Evolutionary conservation across 192 early-diverging fungal genomes (phyloP), one percentile per base, ranked within the genome.

Genomic region (Dimargaris xerosporica): DNA sequence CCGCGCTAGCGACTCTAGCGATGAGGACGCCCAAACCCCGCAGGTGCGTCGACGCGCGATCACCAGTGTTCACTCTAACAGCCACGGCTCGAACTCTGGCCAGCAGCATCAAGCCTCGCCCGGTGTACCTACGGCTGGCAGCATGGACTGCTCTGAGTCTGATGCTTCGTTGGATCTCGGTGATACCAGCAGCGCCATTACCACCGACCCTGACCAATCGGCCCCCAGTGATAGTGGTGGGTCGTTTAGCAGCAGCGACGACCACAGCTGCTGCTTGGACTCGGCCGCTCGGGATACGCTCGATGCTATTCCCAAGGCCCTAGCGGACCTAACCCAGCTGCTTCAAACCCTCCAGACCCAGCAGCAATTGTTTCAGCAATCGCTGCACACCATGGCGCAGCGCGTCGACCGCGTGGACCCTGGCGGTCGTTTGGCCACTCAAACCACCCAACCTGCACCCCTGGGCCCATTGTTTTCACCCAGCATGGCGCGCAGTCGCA

Each of bases 351-450:
- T 52, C 23, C 50, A 52, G 50, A 19, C 21, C 21, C 21, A 21
- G 19, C 50, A 52, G 50, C 50, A 52, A 3, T 52, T n/a, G 50
- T 19, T 52, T 2, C 50, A 52, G 28, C 50, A 52, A 52, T 52
- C 50, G 9, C 19, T 52, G 1, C 28, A 26, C 7, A 52, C 50
- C 50, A 52, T 52, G 50, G 28, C 21, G 23, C 50, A 52, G 50
- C 50, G 50, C 60, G 28, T 44, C 34, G 34, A 39, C 34, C 34
- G 34, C 34, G 34, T 39, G 34, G 34, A 39, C 34, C 34, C 34
- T 7, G 2, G 34, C 7, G 34, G 34, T 39, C 34, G 34, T 39
- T 5, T 39, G 7, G 34, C 34, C 34, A 7, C 34, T 7, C 34
- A 39, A 39, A 39, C 34, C 34, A 39, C 2, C 7, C 34, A 64